Percentiles rank a stretch among this genome's conserved stretches.
These are phyloP conservation scores for Coniella vitis DNA, from an alignment of 2,329 filamentous ascomycete genomes.

Conservation along the genomic window DNA sequence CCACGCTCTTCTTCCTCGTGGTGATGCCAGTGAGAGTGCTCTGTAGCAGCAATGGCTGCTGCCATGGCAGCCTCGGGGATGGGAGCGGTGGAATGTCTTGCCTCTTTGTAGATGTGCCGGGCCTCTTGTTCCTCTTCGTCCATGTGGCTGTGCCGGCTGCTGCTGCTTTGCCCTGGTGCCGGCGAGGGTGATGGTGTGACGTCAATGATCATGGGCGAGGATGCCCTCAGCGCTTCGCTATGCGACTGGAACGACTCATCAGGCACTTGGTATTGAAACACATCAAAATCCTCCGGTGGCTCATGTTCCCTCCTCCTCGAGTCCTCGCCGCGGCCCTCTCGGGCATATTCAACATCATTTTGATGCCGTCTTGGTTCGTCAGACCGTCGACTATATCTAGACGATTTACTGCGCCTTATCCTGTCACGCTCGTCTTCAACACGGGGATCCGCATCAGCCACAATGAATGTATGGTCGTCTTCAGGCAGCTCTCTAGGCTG, in stretches of 20 bases:
- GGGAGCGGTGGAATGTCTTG: slow-evolving; percentile 41
- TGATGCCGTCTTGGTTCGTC: slow-evolving; percentile 18
- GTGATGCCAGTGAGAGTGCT: slow-evolving; percentile 27
- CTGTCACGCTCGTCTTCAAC: slow-evolving; percentile 26
- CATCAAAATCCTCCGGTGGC: slow-evolving; percentile 37
- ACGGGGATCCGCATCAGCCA: slow-evolving; percentile 22
- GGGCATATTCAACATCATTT: slow-evolving; percentile 13
- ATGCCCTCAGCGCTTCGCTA: slow-evolving; percentile 2
- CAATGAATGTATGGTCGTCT: not conserved
- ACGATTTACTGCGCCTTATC: slow-evolving; percentile 8
- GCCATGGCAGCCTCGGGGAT: slow-evolving; percentile 41
- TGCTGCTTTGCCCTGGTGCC: slow-evolving; percentile 24
- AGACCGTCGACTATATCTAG: slow-evolving; percentile 20
- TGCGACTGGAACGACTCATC: slow-evolving; percentile 43
- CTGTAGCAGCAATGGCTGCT: slow-evolving; percentile 37
- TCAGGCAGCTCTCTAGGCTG: not conserved
- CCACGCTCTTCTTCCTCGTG: slow-evolving; percentile 24
- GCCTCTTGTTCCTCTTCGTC: slow-evolving; percentile 41
- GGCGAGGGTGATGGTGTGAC: slow-evolving; percentile 13
- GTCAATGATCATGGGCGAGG: slow-evolving; percentile 15
- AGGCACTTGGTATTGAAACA: slow-evolving; percentile 52
- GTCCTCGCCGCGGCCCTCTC: slow-evolving; percentile 24
- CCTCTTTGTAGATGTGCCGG: slow-evolving; percentile 37
- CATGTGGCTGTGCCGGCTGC: slow-evolving; percentile 45
- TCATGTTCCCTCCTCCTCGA: slow-evolving; percentile 18